These are phyloP conservation scores for Ustanciosporium gigantosporum DNA, from an alignment of 1,284 basidiomycete genomes.

Conservation along the genomic window DNA sequence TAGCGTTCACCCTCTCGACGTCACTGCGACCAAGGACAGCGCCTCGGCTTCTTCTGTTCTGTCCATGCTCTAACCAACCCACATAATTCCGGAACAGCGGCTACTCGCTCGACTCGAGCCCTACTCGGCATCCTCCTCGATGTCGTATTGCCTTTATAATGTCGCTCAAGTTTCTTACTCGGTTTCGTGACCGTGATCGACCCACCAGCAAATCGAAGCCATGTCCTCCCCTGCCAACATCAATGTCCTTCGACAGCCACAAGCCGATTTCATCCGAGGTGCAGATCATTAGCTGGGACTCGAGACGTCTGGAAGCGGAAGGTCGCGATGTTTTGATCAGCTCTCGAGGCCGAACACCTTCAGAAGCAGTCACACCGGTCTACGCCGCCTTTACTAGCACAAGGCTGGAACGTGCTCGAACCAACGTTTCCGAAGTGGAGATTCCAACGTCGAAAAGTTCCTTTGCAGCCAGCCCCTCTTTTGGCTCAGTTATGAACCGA, in stretches of 20 bases:
- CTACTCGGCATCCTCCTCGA: too few species aligned
- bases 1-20: too few species aligned
- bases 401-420: not conserved
- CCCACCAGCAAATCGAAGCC: not conserved
- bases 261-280: slow-evolving; percentile 7
- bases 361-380: slow-evolving; percentile 1
- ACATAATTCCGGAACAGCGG: too few species aligned
- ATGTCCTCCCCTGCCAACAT: not conserved
- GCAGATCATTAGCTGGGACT: slow-evolving; percentile 23
- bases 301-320: not conserved
- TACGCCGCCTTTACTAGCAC: slow-evolving; percentile 4
- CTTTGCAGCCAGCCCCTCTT: too few species aligned
- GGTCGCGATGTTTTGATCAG: slow-evolving; percentile 6
- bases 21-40: too few species aligned
- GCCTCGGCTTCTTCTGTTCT: too few species aligned
- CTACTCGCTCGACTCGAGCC: too few species aligned
- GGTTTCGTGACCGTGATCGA: slow-evolving; percentile 16
- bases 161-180: slow-evolving; percentile 23
- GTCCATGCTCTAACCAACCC: too few species aligned
- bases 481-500: too few species aligned
- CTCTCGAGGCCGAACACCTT: not conserved
- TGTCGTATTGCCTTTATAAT: slow-evolving; percentile 7
- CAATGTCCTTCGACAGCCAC: not conserved
- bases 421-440: not conserved
- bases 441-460: too few species aligned